phyloP scores from a whole-genome alignment of 2,329 filamentous ascomycete genomes.

The Volutella citrinella region DNA sequence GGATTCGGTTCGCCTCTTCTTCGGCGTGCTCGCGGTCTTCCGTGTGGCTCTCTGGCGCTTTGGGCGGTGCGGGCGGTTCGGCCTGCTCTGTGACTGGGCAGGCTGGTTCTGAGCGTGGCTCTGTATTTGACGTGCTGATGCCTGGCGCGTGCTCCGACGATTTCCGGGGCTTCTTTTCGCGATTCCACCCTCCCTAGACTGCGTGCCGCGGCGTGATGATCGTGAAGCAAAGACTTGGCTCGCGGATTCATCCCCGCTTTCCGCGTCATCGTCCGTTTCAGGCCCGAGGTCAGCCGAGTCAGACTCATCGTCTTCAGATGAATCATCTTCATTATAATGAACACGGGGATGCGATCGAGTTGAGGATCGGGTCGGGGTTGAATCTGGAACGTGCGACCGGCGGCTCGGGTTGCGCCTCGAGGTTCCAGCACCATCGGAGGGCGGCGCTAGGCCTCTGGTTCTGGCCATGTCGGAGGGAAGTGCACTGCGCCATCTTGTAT shows the following conservation, averaged over 20 bases:
- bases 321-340: slow-evolving; percentile 10
- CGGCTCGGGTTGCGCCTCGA: slow-evolving; percentile 25
- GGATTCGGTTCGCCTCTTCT: slow-evolving; percentile 18
- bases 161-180: slow-evolving; percentile 2
- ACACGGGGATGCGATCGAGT: slow-evolving; percentile 13
- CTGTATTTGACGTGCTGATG: slow-evolving; percentile 8
- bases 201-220: slow-evolving; percentile 6
- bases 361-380: slow-evolving; percentile 12
- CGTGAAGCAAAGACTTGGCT: too few species aligned
- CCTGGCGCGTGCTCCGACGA: slow-evolving; percentile 13
- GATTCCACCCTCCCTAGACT: neutral
- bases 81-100: neutral
- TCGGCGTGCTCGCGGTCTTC: slow-evolving; percentile 10
- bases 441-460: too few species aligned
- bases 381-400: slow-evolving; percentile 10
- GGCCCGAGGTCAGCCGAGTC: too few species aligned
- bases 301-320: slow-evolving; percentile 11
- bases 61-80: slow-evolving; percentile 3
- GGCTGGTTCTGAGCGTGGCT: neutral
- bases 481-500: too few species aligned
- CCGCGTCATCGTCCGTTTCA: too few species aligned
- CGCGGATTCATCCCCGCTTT: too few species aligned
- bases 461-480: slow-evolving; percentile 22
- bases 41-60: slow-evolving; percentile 14
- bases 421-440: too few species aligned